Base-by-base conservation (phyloP, 1,139 yeast species). In the Lodderomyces theae region DNA sequence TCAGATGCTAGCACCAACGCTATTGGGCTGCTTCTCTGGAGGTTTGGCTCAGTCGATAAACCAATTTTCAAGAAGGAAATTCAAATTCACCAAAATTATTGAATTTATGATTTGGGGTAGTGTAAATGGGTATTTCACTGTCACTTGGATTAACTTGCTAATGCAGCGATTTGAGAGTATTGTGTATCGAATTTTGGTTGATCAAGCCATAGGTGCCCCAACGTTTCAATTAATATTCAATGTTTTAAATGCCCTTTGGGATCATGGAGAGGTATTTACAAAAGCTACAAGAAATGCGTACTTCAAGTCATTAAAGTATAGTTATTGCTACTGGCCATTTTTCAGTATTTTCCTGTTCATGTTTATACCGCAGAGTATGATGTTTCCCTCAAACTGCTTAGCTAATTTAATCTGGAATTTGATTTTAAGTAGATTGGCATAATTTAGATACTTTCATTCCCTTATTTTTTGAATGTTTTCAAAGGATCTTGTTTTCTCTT, bases 401-500 rank as follows among this genome's bases (percentile, higher is more conserved):
- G 80, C 80, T 12, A 74, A 70, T 42, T 64, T 80, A 44, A 45
- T 78, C 1, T 81, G 85, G 81, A 78, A 79, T 44, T 56, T 80
- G 34, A 61, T 79, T 2, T 61, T 80, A 41, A 71, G 82, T 45
- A 58, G 54, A 42, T 45, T 65, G 24, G 50, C 52, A 40, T 55
- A 34, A 28, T 23, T 10, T 24, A 38, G 24, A 35, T 32, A 34
- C 5, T 19, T 5, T 8, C 5, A 19, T 26, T 15, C 5, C 12
- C 17, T 34, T 34, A 43, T 35, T 43, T 44, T 49, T 63, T 69
- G 43, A 69, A 66, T 11, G 70, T 60, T 64, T 85, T 86, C 55
- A 88, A 72, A 25, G 95, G 94, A 63, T 88, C 95, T 23, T 73
- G 66, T 61, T 80, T 80, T 58, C 49, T 62, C 45, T 55, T 56